Evolutionary conservation across 164 flowering plant genomes (phyloP).

Genomic region (Amborella trichopoda): DNA sequence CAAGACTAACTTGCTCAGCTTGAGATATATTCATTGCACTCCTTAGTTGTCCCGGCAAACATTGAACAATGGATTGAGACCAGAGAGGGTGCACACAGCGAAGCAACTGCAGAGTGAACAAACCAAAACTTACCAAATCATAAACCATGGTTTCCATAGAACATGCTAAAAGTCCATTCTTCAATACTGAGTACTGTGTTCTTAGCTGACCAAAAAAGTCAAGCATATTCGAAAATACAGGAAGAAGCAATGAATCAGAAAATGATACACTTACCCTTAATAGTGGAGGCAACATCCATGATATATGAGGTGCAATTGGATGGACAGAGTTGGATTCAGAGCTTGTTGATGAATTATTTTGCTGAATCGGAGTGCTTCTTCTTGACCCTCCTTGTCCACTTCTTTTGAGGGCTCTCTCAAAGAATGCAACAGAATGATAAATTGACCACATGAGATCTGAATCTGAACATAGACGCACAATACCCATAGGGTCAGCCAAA

Average conservation of each 20-base stretch:
- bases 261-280: conserved; percentile 41
- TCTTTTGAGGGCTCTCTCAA: conserved; percentile 94
- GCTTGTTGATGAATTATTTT: conserved; percentile 19
- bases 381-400: conserved; percentile 71
- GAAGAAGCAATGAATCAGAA: neutral
- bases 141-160: neutral
- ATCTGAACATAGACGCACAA: conserved; percentile 58
- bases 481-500: conserved; percentile 64
- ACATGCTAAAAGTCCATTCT: neutral
- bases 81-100: conserved; percentile 86
- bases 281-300: conserved; percentile 98
- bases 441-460: conserved; percentile 80
- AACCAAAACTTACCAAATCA: neutral
- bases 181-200: neutral
- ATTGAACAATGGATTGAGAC: conserved; percentile 59
- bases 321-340: conserved; percentile 22
- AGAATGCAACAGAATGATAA: conserved; percentile 85
- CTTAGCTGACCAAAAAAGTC: too few relatives aligned
- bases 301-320: conserved; percentile 81
- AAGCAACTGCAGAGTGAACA: conserved; percentile 52
- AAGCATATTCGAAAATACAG: neutral
- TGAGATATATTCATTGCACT: conserved; percentile 75
- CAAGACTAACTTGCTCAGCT: conserved; percentile 56
- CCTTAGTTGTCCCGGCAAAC: conserved; percentile 62
- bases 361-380: conserved; percentile 32